These are phyloP conservation scores for Cutaneotrichosporon cyanovorans DNA, from an alignment of 1,284 basidiomycete species.

Conservation along the genomic window DNA sequence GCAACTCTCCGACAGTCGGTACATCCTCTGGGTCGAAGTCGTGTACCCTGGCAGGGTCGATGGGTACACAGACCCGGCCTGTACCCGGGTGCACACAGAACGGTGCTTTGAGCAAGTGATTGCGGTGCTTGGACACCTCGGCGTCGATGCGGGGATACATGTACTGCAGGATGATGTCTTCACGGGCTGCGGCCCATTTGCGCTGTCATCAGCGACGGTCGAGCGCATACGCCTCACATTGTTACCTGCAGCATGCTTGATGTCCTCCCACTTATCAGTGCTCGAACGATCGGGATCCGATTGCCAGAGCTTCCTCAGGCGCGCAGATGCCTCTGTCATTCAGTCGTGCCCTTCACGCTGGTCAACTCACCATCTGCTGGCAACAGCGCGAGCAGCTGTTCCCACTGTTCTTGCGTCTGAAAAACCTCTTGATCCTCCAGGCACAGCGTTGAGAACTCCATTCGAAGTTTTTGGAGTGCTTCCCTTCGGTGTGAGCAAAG, in stretches of 20 bases:
- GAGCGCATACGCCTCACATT: background rate
- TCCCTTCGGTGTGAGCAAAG: slow-evolving; percentile 41
- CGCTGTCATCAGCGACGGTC: slow-evolving; percentile 15
- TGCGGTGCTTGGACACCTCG: slow-evolving; percentile 93
- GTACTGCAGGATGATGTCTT: slow-evolving; percentile 88
- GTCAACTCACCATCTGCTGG: slow-evolving; percentile 53
- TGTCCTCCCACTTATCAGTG: slow-evolving; percentile 64
- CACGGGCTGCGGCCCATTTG: slow-evolving; percentile 50
- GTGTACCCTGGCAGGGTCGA: slow-evolving; percentile 70
- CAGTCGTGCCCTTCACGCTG: background rate
- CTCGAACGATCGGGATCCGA: slow-evolving; percentile 54
- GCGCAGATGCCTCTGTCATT: slow-evolving; percentile 43
- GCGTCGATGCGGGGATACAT: slow-evolving; percentile 94
- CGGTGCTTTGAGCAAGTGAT: slow-evolving; percentile 95
- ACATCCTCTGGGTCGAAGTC: slow-evolving; percentile 77
- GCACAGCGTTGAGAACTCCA: slow-evolving; percentile 61
- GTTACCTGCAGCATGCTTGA: slow-evolving; percentile 31
- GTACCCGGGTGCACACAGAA: slow-evolving; percentile 97
- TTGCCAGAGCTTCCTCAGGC: slow-evolving; percentile 60
- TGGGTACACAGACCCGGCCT: slow-evolving; percentile 80
- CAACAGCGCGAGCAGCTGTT: slow-evolving; percentile 66
- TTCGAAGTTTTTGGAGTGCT: slow-evolving; percentile 54
- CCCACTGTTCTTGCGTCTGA: slow-evolving; percentile 60
- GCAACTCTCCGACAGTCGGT: slow-evolving; percentile 75
- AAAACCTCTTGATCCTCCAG: slow-evolving; percentile 86